Conservation (phyloP, 805 yeast species). For the Jamesozyma hellenica region DNA sequence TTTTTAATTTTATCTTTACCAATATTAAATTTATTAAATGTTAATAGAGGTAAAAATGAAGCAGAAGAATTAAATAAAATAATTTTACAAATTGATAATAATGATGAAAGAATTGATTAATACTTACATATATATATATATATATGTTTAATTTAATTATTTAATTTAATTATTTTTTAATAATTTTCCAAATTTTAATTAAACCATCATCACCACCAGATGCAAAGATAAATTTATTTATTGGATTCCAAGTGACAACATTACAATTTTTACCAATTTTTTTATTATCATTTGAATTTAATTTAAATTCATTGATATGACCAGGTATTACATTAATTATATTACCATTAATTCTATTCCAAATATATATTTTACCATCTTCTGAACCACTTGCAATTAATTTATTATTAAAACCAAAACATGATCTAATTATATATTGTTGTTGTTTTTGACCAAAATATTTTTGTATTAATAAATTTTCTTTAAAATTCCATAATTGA, state of each 20-base stretch:
- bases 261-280: constrained; percentile 40
- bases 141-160: background rate
- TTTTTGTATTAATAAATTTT: constrained; percentile 48
- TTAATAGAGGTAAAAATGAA: constrained; percentile 52
- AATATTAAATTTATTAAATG: constrained; percentile 43
- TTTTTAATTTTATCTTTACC: constrained; percentile 49
- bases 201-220: constrained; percentile 76
- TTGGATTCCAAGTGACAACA: constrained; percentile 67
- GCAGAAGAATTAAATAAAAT: constrained; percentile 34
- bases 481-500: constrained; percentile 69
- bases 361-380: constrained; percentile 65
- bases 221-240: constrained; percentile 46
- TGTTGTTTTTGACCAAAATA: constrained; percentile 66
- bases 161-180: constrained; percentile 16
- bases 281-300: constrained; percentile 8
- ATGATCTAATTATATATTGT: constrained; percentile 59
- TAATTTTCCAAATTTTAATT: constrained; percentile 57
- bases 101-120: background rate
- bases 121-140: background rate
- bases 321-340: constrained; percentile 36
- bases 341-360: constrained; percentile 68
- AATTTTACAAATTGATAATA: background rate
- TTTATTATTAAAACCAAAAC: constrained; percentile 65
- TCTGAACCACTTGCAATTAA: constrained; percentile 74
- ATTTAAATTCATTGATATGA: constrained; percentile 16